These are phyloP conservation scores for Liquidambar formosana DNA, from an alignment of 164 flowering plant genomes.

Conservation along the genomic window DNA sequence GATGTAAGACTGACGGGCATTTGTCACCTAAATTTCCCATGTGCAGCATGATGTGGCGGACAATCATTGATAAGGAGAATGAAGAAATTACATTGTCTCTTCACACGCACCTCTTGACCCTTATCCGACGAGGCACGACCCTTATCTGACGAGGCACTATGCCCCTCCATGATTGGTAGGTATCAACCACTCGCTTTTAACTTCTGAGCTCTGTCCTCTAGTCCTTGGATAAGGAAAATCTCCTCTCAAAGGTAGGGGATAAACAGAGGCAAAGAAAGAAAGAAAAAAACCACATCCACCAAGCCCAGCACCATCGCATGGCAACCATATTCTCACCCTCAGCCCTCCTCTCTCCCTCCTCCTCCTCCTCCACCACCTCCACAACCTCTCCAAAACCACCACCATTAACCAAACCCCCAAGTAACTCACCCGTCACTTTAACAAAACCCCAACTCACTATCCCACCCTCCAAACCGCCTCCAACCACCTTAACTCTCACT, in stretches of 20 bases:
- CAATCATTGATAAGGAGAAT: too few relatives aligned
- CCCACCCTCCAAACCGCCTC: constrained; percentile 20
- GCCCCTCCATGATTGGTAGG: neutral
- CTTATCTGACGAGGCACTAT: constrained; percentile 4
- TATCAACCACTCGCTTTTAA: neutral
- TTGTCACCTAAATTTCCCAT: too few relatives aligned
- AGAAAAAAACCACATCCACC: constrained; percentile 10
- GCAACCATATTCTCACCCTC: constrained; percentile 59
- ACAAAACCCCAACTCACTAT: constrained; percentile 4
- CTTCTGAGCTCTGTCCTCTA: neutral
- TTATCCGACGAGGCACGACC: too few relatives aligned
- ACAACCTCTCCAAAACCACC: constrained; percentile 14
- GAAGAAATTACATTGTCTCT: too few relatives aligned
- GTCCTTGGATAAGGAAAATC: constrained; percentile 4
- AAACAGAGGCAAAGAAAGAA: neutral
- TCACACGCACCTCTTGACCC: too few relatives aligned
- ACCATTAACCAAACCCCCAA: neutral
- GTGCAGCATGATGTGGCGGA: too few relatives aligned
- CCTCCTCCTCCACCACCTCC: constrained; percentile 18
- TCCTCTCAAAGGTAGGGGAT: neutral
- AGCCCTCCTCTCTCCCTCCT: constrained; percentile 38
- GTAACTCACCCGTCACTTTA: constrained; percentile 11
- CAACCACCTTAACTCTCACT: constrained; percentile 8
- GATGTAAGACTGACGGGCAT: too few relatives aligned
- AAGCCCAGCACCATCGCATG: constrained; percentile 33